Conservation (phyloP, 1,284 basidiomycete genomes). For the Cutaneotrichosporon cutaneum region DNA sequence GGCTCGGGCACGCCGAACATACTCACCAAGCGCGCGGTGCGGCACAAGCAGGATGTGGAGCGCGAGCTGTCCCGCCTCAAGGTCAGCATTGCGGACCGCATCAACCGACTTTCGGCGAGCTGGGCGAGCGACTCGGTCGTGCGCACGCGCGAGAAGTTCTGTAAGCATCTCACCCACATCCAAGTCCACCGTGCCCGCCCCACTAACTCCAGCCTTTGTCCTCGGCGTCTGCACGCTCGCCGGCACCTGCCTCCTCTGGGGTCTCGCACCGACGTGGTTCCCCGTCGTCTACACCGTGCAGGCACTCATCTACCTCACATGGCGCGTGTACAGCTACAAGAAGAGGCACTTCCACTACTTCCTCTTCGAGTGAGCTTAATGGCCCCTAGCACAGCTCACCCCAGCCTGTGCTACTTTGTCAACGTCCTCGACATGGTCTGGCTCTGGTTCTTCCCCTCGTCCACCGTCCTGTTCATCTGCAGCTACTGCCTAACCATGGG, state of each 20-base stretch:
- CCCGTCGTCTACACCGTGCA: slow-evolving; percentile 62
- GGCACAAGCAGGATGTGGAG: slow-evolving; percentile 65
- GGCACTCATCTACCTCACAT: slow-evolving; percentile 71
- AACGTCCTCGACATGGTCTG: slow-evolving; percentile 85
- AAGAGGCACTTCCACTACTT: slow-evolving; percentile 87
- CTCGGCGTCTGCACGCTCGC: slow-evolving; percentile 86
- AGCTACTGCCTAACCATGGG: slow-evolving; percentile 83
- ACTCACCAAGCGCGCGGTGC: slow-evolving; percentile 30
- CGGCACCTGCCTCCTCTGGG: slow-evolving; percentile 76
- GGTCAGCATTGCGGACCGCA: slow-evolving; percentile 59
- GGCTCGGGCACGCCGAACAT: neutral
- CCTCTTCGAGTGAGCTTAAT: slow-evolving; percentile 70
- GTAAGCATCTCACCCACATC: slow-evolving; percentile 30
- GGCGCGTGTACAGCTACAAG: slow-evolving; percentile 80
- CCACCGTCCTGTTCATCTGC: slow-evolving; percentile 71
- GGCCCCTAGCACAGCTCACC: neutral
- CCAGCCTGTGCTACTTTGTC: slow-evolving; percentile 72
- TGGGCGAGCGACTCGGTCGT: slow-evolving; percentile 90
- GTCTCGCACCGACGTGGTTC: slow-evolving; percentile 74
- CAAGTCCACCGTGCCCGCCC: slow-evolving; percentile 1
- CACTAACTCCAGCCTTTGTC: slow-evolving; percentile 68
- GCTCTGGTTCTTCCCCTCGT: slow-evolving; percentile 77
- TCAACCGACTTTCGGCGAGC: slow-evolving; percentile 68
- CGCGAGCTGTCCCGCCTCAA: slow-evolving; percentile 79
- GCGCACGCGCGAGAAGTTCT: slow-evolving; percentile 77